A percentile compares a stretch with the other conserved stretches of the same genome.
phyloP scores from a whole-genome alignment of 176 grass and related monocot species.

The Avena eriantha region DNA sequence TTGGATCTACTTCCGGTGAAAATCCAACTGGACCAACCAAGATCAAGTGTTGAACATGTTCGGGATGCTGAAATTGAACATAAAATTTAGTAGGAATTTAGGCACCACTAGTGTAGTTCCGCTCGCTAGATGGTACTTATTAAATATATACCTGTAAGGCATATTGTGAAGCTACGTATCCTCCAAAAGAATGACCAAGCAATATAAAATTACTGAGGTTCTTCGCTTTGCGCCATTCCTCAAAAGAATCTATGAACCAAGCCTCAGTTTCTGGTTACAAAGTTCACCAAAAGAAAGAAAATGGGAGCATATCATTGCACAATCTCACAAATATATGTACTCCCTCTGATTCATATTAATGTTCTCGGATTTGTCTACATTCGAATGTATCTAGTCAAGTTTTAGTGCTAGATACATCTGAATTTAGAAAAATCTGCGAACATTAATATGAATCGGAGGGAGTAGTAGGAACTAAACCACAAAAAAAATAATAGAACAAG shows the following conservation, averaged over 20 bases:
- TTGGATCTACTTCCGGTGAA: conserved; percentile 72
- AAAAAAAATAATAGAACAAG: not conserved
- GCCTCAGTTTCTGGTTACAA: conserved; percentile 81
- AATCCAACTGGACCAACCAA: conserved; percentile 93
- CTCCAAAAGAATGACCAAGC: conserved; percentile 95
- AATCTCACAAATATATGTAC: conserved; percentile 16
- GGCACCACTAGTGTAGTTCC: not conserved
- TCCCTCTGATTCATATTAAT: no score
- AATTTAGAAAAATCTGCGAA: no score
- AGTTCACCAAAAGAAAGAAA: conserved; percentile 19
- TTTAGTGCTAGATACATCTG: no score
- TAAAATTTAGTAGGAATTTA: conserved; percentile 37
- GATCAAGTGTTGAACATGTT: conserved; percentile 87
- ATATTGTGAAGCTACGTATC: conserved; percentile 91
- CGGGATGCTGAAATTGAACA: conserved; percentile 76
- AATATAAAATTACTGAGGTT: conserved; percentile 93
- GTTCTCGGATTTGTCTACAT: no score
- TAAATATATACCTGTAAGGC: conserved; percentile 69
- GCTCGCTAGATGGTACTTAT: not conserved
- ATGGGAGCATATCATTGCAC: conserved; percentile 22
- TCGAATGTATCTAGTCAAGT: no score
- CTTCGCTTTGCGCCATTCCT: conserved; percentile 97
- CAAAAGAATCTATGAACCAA: conserved; percentile 97
- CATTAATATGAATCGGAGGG: no score
- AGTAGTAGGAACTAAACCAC: not conserved